These are phyloP conservation scores for Psilocybe subaeruginosa DNA, from an alignment of 768 basidiomycete species.

Conservation along the genomic window DNA sequence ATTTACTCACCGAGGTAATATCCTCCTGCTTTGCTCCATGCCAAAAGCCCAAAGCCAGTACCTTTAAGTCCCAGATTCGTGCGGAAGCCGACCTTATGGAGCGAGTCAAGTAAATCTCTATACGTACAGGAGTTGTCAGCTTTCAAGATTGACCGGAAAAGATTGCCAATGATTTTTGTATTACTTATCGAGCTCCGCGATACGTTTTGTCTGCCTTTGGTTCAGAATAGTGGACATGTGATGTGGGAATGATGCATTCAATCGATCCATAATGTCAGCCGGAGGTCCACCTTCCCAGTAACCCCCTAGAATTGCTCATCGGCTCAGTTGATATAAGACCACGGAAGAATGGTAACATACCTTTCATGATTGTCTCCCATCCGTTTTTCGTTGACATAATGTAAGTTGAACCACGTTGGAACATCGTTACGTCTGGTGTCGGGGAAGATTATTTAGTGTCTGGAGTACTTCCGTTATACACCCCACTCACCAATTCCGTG, in stretches of 20 bases:
- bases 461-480: not conserved
- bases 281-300: constrained; percentile 56
- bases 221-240: constrained; percentile 22
- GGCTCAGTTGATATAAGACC: too few species aligned
- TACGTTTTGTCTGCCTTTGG: constrained; percentile 20
- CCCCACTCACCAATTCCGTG: constrained; percentile 32
- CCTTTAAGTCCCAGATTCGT: constrained; percentile 41
- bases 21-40: constrained; percentile 36
- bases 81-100: constrained; percentile 50
- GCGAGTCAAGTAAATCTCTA: constrained; percentile 38
- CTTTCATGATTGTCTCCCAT: constrained; percentile 28
- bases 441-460: not conserved
- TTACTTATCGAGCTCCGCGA: constrained; percentile 41
- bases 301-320: constrained; percentile 16
- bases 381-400: constrained; percentile 50
- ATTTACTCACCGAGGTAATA: constrained; percentile 37
- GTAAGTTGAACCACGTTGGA: constrained; percentile 45
- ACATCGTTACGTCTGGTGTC: constrained; percentile 20
- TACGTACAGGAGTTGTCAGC: not conserved
- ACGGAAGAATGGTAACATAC: constrained; percentile 10
- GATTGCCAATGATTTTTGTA: not conserved
- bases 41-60: constrained; percentile 37
- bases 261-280: constrained; percentile 51
- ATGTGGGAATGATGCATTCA: constrained; percentile 51
- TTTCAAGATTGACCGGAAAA: not conserved